Conservation (phyloP, 2,329 filamentous ascomycete species). For the Pseudogymnoascus sp. region DNA sequence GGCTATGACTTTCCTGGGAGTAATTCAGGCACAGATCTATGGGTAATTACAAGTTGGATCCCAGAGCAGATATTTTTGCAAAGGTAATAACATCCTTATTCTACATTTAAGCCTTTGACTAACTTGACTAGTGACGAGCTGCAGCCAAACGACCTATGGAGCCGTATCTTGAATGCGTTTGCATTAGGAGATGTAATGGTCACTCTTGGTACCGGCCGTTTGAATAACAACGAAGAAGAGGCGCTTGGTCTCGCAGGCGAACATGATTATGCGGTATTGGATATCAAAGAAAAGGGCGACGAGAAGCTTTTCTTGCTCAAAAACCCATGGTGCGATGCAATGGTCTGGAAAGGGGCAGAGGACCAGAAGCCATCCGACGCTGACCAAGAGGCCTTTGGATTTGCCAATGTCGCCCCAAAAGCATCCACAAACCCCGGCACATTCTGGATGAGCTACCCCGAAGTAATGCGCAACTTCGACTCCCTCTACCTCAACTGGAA, state of each 20-base stretch:
- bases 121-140: constrained; percentile 59
- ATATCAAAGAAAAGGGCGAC: constrained; percentile 60
- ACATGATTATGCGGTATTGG: constrained; percentile 89
- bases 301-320: constrained; percentile 74
- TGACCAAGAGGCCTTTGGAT: constrained; percentile 22
- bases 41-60: constrained; percentile 91
- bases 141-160: constrained; percentile 71
- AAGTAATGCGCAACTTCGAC: constrained; percentile 86
- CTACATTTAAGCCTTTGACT: constrained; percentile 13
- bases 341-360: constrained; percentile 56
- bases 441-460: constrained; percentile 89
- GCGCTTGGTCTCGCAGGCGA: constrained; percentile 78
- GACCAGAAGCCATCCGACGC: constrained; percentile 21
- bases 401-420: constrained; percentile 13
- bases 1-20: constrained; percentile 98
- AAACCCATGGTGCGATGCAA: constrained; percentile 89
- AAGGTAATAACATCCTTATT: constrained; percentile 40
- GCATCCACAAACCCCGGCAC: constrained; percentile 54
- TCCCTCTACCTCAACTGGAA: constrained; percentile 98
- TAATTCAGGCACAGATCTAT: constrained; percentile 92
- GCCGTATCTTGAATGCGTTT: constrained; percentile 67
- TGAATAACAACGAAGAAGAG: constrained; percentile 70
- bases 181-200: constrained; percentile 74
- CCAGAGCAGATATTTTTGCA: constrained; percentile 92
- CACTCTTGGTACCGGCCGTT: constrained; percentile 81